phyloP scores from a whole-genome alignment of 345 rosid species.

The Aethionema arabicum region DNA sequence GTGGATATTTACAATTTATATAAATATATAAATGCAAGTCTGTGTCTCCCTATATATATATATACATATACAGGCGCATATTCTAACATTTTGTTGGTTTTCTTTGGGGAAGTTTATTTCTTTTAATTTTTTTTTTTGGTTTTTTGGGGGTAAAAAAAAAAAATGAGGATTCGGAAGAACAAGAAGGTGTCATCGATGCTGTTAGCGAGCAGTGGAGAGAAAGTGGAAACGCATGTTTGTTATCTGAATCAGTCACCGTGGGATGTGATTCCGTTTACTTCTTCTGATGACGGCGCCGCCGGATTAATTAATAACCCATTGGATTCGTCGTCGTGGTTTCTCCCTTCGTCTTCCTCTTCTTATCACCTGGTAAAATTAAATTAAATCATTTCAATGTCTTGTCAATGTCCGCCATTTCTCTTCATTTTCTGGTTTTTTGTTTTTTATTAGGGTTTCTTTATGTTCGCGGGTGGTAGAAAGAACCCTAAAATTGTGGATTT shows the following conservation, averaged over 20 bases:
- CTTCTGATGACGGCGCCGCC: slow-evolving; percentile 14
- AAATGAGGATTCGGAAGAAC: slow-evolving; percentile 96
- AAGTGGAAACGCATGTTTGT: slow-evolving; percentile 61
- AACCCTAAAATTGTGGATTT: slow-evolving; percentile 60
- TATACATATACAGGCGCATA: not conserved
- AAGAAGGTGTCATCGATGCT: slow-evolving; percentile 53
- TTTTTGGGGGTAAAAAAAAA: slow-evolving; percentile 16
- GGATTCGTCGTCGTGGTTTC: slow-evolving; percentile 38
- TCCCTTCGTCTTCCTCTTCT: slow-evolving; percentile 21
- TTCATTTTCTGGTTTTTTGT: slow-evolving; percentile 29
- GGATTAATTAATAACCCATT: slow-evolving; percentile 30
- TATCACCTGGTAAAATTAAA: slow-evolving; percentile 32
- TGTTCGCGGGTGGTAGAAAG: slow-evolving; percentile 22
- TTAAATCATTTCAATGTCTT: slow-evolving; percentile 40
- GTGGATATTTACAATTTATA: slow-evolving; percentile 28
- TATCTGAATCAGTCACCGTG: slow-evolving; percentile 96
- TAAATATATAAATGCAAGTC: not conserved
- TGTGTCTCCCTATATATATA: not conserved
- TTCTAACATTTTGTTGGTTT: slow-evolving; percentile 14
- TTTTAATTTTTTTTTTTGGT: slow-evolving; percentile 5
- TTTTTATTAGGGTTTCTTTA: not conserved
- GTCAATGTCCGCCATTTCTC: slow-evolving; percentile 45
- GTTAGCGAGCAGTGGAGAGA: slow-evolving; percentile 40
- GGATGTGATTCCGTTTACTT: slow-evolving; percentile 64
- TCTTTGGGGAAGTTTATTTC: slow-evolving; percentile 5